Evolutionary conservation across 2,329 filamentous ascomycete genomes (phyloP), one percentile per base, ranked within the genome.

Genomic region (Trichoderma sp.): DNA sequence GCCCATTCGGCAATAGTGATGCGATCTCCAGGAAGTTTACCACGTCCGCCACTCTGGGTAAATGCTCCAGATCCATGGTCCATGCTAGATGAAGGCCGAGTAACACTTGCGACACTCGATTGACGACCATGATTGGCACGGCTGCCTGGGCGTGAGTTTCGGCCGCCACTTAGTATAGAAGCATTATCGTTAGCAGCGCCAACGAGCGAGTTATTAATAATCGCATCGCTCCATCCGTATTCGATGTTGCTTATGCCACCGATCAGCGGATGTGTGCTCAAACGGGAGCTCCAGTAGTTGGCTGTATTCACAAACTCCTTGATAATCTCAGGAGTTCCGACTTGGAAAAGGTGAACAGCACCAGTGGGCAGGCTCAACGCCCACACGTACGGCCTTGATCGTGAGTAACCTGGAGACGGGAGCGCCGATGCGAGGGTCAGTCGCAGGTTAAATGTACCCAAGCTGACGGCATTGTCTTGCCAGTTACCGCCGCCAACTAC

Each of bases 261-360:
- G 39, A 95, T 88, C 37, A 99, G 83, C 2, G 96, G 96, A 77
- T 98, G 94, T 71, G 97, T 97, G 76, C 94, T 97, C 37, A 98
- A 85, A 63, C 96, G 88, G 2, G 96, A 95, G 76, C 93, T 96
- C 96, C 96, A 99, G 81, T 98, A 99, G 80, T 99, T 99, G 75
- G 93, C 93, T 1, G 94, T 96, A 21, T 89, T 90, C 64, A 98
- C 94, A 75, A 97, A 99, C 78, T 99, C 96, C 74, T 91, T 91
- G 74, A 94, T 92, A 75, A 98, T 97, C 74, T 99, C 96, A 0
- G 93, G 89, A 0, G 96, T 99, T 68, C 96, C 96, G 59, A 96
- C 96, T 76, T 98, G 94, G 85, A 99, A 99, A n/a, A 99, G 86
- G 78, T 99, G 96, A 0, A 99, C 94, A 0, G 95, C 95, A 14